Evolutionary conservation across 768 basidiomycete genomes (phyloP).

Genomic region (Lactarius sanguifluus): DNA sequence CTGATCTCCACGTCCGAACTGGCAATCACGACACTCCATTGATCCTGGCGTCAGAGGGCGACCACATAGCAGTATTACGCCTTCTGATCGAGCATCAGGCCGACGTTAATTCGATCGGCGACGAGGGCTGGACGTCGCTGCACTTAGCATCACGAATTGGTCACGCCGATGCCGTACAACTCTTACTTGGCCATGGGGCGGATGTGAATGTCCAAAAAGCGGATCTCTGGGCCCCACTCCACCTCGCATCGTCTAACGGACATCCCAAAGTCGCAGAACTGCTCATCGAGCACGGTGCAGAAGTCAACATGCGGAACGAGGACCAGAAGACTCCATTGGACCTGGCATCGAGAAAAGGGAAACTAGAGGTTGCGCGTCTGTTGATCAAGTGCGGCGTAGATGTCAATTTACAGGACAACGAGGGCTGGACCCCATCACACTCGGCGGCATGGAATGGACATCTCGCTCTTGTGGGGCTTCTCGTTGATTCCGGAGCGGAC

Average conservation of each 20-base stretch:
- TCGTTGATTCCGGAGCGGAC: neutral
- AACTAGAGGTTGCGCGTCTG: neutral
- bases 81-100: neutral
- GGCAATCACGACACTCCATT: neutral
- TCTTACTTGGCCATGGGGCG: neutral
- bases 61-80: neutral
- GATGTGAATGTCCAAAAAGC: neutral
- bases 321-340: neutral
- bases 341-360: neutral
- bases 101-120: neutral
- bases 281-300: neutral
- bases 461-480: neutral
- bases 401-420: neutral
- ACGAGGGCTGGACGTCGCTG: neutral
- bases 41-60: neutral
- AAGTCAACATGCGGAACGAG: neutral
- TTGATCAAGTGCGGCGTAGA: neutral
- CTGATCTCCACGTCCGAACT: neutral
- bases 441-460: neutral
- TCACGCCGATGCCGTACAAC: neutral
- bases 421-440: neutral
- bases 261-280: neutral
- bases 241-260: constrained; percentile 2
- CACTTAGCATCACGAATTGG: neutral
- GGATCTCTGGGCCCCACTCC: neutral